Evolutionary conservation across 2,329 filamentous ascomycete genomes (phyloP), one percentile per base, ranked within the genome.

Genomic region (Pezicula carpinea): DNA sequence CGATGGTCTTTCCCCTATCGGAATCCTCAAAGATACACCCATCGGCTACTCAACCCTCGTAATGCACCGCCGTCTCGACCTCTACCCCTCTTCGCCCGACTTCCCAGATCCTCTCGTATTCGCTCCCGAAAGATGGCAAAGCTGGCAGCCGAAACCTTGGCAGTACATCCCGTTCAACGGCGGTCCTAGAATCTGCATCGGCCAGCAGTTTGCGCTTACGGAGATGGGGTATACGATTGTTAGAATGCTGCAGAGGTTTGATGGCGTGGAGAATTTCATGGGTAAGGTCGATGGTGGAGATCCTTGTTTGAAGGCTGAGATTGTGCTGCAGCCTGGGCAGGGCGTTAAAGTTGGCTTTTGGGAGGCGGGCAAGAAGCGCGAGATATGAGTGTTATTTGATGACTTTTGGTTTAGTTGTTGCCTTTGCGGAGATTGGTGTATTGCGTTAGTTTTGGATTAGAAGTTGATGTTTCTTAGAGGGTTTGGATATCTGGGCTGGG

Each of bases 151-250:
- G 1, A 77, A 75, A 59, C 78, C 79, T 0, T 87, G 84, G 80
- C 76, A 83, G 52, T 89, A 86, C 61, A 75, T 89, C 35, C 85
- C 86, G 4, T 89, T 89, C 66, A 89, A 88, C 61, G 83, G 83
- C 10, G 85, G 85, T 1, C 82, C 85, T 36, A 71, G 86, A 26
- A 85, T 88, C 60, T 88, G 86, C 65, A 80, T 90, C 49, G 85
- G 86, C 2, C 85, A 92, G 72, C 85, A 92, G 65, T 92, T 90
- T 63, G 88, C 87, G 13, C 67, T 91, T 39, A 89, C 85, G 0
- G 85, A 91, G 71, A 87, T 87, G 71, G 71, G 71, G 23, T 91
- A 91, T 62, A 82, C 85, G 8, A 74, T 89, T 50, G 82, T 83
- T 22, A 72, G 87, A 38, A 60, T 92, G 54, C 79, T 91, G 60